These are phyloP conservation scores for Cyclocybe cylindracea DNA, from an alignment of 768 basidiomycete genomes.

Conservation along the genomic window DNA sequence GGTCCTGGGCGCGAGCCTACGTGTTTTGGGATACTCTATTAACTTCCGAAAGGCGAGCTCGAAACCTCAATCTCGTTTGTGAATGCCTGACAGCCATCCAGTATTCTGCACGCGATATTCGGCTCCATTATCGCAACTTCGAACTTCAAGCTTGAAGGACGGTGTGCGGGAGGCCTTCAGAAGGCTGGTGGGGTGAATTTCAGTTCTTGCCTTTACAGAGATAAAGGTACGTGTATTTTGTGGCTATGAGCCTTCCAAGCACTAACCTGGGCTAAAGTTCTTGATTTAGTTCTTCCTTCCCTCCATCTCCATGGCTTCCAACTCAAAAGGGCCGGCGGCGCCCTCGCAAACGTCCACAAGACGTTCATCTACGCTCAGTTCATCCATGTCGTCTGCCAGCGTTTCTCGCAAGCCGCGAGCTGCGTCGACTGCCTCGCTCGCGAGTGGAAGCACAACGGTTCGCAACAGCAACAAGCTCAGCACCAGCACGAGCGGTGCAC, in stretches of 20 bases:
- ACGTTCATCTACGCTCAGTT: conserved; percentile 42
- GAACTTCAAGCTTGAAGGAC: too few relatives aligned
- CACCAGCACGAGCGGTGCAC: conserved; percentile 7
- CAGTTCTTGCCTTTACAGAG: not conserved
- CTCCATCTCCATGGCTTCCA: not conserved
- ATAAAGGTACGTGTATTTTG: not conserved
- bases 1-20: too few relatives aligned
- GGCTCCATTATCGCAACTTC: too few relatives aligned
- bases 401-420: conserved; percentile 50
- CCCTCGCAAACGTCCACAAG: conserved; percentile 22
- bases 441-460: conserved; percentile 53
- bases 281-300: too few relatives aligned
- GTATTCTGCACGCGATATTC: too few relatives aligned
- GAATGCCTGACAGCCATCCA: too few relatives aligned
- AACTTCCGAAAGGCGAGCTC: too few relatives aligned
- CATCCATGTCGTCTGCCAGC: conserved; percentile 28
- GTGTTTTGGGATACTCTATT: too few relatives aligned
- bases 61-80: too few relatives aligned
- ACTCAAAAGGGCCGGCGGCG: not conserved
- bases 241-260: not conserved
- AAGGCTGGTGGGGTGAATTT: too few relatives aligned
- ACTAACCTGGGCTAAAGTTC: not conserved
- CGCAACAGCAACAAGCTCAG: conserved; percentile 31
- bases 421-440: conserved; percentile 49
- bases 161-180: too few relatives aligned